A percentile compares a stretch with the other conserved stretches of the same genome.
phyloP scores from a whole-genome alignment of 768 basidiomycete genomes.

The Cantharellus anzutake region DNA sequence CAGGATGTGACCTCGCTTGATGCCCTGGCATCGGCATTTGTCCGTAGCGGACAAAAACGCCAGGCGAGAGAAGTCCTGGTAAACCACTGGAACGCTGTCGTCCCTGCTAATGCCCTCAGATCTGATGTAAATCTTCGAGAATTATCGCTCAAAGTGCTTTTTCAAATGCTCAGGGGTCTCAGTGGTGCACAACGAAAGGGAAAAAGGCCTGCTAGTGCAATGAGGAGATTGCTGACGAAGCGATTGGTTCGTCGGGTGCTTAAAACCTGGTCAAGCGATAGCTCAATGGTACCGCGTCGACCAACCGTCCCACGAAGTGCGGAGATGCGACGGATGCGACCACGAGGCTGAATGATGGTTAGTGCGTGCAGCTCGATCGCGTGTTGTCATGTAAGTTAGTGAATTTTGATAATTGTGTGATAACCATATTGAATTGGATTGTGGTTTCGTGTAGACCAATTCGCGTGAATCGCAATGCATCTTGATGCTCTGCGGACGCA shows the following conservation, averaged over 20 bases:
- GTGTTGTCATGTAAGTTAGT: too few relatives aligned
- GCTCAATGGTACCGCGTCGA: too few relatives aligned
- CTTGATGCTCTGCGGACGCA: too few relatives aligned
- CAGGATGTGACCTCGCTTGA: not conserved
- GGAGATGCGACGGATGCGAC: too few relatives aligned
- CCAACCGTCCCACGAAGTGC: too few relatives aligned
- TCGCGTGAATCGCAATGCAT: too few relatives aligned
- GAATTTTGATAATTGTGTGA: too few relatives aligned
- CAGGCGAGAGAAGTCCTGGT: not conserved
- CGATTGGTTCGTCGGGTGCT: not conserved
- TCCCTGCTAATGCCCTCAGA: not conserved
- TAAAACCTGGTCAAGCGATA: not conserved
- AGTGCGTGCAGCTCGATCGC: too few relatives aligned
- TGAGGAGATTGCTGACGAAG: not conserved
- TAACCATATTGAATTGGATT: too few relatives aligned
- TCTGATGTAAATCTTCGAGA: not conserved
- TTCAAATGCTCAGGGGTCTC: not conserved
- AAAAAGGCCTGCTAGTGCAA: not conserved
- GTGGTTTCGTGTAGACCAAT: too few relatives aligned
- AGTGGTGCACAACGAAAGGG: not conserved
- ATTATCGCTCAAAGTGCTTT: not conserved
- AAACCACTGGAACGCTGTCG: not conserved
- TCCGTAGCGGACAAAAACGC: not conserved
- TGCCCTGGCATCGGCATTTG: not conserved
- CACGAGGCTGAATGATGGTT: too few relatives aligned